Conservation (phyloP, 345 rosid genomes). For the Citrus sp. region DNA sequence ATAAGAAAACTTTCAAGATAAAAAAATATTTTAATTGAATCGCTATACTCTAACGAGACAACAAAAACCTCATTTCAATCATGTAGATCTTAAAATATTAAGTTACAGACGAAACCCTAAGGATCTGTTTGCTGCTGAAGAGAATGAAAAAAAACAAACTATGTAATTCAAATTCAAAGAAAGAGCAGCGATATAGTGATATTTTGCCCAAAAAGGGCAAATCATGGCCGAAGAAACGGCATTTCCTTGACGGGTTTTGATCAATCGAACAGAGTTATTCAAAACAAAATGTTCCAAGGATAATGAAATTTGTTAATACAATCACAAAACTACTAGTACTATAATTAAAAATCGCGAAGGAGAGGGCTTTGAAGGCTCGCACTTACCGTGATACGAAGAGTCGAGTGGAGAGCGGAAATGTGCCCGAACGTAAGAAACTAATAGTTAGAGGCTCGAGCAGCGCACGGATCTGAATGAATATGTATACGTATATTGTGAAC, state of each 20-base stretch:
- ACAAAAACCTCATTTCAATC: neutral
- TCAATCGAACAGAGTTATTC: neutral
- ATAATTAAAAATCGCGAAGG: neutral
- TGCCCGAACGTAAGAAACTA: neutral
- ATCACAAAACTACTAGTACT: neutral
- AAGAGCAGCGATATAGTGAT: too few relatives aligned
- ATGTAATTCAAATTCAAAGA: too few relatives aligned
- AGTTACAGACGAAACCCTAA: neutral
- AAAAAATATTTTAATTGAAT: neutral
- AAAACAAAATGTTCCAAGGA: neutral
- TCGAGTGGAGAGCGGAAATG: neutral
- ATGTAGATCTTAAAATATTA: neutral
- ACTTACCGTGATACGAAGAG: constrained; percentile 5
- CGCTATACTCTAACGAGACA: neutral
- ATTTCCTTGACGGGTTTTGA: neutral
- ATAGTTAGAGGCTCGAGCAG: too few relatives aligned
- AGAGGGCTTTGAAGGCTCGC: neutral
- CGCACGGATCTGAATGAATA: neutral
- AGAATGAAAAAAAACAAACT: neutral
- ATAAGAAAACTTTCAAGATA: neutral
- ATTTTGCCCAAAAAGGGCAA: too few relatives aligned
- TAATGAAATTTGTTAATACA: neutral
- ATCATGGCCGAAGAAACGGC: too few relatives aligned
- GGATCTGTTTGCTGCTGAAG: neutral
- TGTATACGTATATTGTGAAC: neutral